Evolutionary conservation across 2,329 filamentous ascomycete genomes (phyloP), one percentile per base, ranked within the genome.

Genomic region (Emericellopsis atlantica): DNA sequence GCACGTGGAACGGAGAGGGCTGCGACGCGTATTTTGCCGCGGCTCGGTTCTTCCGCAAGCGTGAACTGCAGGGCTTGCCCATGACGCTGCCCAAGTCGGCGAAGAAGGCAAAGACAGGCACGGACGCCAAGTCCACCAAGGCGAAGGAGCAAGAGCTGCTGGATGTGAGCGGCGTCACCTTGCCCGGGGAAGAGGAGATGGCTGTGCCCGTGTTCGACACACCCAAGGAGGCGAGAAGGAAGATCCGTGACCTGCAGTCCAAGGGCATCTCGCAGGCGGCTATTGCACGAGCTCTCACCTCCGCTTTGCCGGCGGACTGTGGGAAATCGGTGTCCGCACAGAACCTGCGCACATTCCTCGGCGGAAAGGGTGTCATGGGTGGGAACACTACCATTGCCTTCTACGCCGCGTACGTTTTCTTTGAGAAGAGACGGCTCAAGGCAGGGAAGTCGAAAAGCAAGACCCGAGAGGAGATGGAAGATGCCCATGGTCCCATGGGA

Each of bases 341-440:
- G 37, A 61, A 69, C 43, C 58, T 77, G 15, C 60, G 58, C 26
- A 57, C 61, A 32, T 79, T 78, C 48, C 60, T 74, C 39, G 51
- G 50, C 6, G 70, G 70, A 48, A 70, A 65, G 42, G 73, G 72
- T 0, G 43, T 62, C 0, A 57, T 55, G 9, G 58, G 60, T 2
- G 74, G 74, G 5, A 70, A 70, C 40, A 68, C 63, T 3, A 69
- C 58, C 40, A 47, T 48, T 8, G 57, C 69, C 2, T 79, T 67
- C 49, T 77, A 79, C 47, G 66, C 64, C 4, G 62, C 60, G 0
- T 79, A 78, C 49, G 64, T 74, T 16, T 76, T 68, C 52, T 79
- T 79, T 48, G 73, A 79, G 57, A 79, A 78, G 59, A 46, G 70
- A 47, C 57, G 73, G 14, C 54, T 78, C 41, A 62, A 62, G 49